Conservation (phyloP, 2,329 filamentous ascomycete genomes). For the Cladophialophora psammophila region DNA sequence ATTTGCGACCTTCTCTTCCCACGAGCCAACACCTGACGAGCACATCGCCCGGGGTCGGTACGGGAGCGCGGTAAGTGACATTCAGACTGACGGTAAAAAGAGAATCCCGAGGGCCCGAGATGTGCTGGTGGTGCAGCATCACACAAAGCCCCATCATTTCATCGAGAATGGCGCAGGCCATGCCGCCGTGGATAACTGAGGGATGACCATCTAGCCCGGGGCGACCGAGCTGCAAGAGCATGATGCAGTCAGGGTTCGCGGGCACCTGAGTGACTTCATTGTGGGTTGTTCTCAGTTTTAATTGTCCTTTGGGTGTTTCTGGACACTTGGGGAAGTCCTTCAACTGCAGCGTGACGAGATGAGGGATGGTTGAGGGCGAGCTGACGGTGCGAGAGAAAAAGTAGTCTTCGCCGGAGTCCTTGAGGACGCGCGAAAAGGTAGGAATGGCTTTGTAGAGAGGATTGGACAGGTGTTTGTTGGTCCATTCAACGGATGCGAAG, state of each 20-base stretch:
- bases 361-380: constrained; percentile 51
- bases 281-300: constrained; percentile 31
- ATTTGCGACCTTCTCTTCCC: constrained; percentile 39
- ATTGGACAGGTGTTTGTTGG: constrained; percentile 37
- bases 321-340: constrained; percentile 41
- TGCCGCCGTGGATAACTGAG: constrained; percentile 50
- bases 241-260: constrained; percentile 47
- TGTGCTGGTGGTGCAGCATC: constrained; percentile 42
- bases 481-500: constrained; percentile 38
- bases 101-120: constrained; percentile 31
- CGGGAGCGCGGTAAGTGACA: constrained; percentile 37
- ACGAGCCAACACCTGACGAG: constrained; percentile 38
- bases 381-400: constrained; percentile 52
- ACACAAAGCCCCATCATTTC: constrained; percentile 54
- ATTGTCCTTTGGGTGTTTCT: constrained; percentile 36
- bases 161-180: constrained; percentile 52
- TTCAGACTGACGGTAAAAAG: constrained; percentile 40
- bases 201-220: constrained; percentile 52
- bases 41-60: constrained; percentile 37
- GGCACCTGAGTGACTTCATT: constrained; percentile 32
- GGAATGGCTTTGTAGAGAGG: constrained; percentile 49
- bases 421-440: constrained; percentile 51
- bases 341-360: constrained; percentile 50
- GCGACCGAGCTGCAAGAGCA: constrained; percentile 46
- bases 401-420: constrained; percentile 53